Evolutionary conservation across 768 basidiomycete genomes (phyloP), one percentile per base, ranked within the genome.

Genomic region (Hygrophoropsis aurantiaca): DNA sequence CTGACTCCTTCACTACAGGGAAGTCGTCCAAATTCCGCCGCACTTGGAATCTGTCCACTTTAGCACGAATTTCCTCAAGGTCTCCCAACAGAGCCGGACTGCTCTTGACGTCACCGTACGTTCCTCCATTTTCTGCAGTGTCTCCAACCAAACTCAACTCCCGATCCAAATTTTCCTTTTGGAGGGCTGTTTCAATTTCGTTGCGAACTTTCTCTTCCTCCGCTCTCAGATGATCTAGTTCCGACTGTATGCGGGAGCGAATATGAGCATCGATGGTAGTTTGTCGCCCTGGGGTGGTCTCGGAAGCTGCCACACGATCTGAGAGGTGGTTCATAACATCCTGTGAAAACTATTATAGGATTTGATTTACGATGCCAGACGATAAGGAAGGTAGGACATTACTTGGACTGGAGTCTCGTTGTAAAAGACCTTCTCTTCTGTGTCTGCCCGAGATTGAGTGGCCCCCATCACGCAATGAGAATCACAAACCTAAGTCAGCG

Each of bases 131-230:
- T 38, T 61, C 67, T 42, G 70, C 66, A 24, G 61, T 61, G 11
- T 67, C 68, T 27, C 75, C 79, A 13, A 74, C 74, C 72, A 78
- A 74, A 21, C 66, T 64, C 54, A 72, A 75, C 67, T 93, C 90
- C 47, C 78, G 76, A 64, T 92, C 87, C 42, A 94, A 65, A 67
- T 94, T 94, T 71, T 94, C 91, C 70, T 84, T 86, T 72, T 94
- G 87, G 40, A 94, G 72, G 2, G 87, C 89, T 25, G 63, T 71
- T 58, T 89, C 85, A 26, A 94, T 91, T 68, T 90, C 80, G 39
- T 73, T 69, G 35, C 78, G 80, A 10, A 94, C 83, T 27, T 71
- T 62, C 49, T 81, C 80, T 63, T 91, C 90, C 58, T 90, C 82
- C 23, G 74, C 69, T 25, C 79, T 82, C 53, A 94, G 71, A 33